These are phyloP conservation scores for Kwoniella heveanensis DNA, from an alignment of 768 basidiomycete species.

Conservation along the genomic window DNA sequence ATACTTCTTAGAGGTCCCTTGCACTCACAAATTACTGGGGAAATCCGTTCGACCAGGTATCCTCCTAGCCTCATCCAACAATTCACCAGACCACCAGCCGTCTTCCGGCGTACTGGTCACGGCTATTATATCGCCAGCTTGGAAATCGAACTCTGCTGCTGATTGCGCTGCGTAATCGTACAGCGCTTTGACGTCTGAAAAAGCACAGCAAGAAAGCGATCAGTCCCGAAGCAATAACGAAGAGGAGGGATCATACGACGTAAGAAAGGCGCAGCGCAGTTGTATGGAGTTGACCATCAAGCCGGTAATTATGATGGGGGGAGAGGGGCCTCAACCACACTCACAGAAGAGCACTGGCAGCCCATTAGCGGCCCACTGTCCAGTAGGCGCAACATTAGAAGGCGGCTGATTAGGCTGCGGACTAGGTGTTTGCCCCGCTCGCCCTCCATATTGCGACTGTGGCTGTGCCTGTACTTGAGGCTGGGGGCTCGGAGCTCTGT, in stretches of 20 bases:
- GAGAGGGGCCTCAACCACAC: no score
- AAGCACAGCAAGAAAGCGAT: conserved; percentile 1
- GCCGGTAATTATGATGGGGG: no score
- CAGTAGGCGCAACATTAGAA: conserved; percentile 63
- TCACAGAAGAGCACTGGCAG: conserved; percentile 80
- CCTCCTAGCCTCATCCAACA: conserved; percentile 54
- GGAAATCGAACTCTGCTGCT: conserved; percentile 95
- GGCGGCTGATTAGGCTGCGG: conserved; percentile 56
- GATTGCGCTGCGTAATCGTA: conserved; percentile 78
- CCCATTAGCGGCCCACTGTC: conserved; percentile 79
- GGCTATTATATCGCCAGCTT: conserved; percentile 90
- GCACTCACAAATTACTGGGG: conserved; percentile 56
- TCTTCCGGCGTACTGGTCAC: conserved; percentile 92
- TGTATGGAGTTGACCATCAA: no score
- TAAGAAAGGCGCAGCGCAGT: no score
- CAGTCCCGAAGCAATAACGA: not conserved
- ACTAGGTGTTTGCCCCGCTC: conserved; percentile 36
- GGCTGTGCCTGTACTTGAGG: conserved; percentile 37
- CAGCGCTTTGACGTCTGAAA: conserved; percentile 66
- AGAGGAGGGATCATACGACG: no score
- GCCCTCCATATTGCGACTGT: conserved; percentile 23
- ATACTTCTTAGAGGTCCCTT: not conserved
- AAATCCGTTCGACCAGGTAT: conserved; percentile 54
- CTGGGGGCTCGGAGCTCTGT: conserved; percentile 28
- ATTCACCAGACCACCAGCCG: conserved; percentile 90